Conservation (phyloP, 75 land plant genomes). For the Selaginella moellendorffii region DNA sequence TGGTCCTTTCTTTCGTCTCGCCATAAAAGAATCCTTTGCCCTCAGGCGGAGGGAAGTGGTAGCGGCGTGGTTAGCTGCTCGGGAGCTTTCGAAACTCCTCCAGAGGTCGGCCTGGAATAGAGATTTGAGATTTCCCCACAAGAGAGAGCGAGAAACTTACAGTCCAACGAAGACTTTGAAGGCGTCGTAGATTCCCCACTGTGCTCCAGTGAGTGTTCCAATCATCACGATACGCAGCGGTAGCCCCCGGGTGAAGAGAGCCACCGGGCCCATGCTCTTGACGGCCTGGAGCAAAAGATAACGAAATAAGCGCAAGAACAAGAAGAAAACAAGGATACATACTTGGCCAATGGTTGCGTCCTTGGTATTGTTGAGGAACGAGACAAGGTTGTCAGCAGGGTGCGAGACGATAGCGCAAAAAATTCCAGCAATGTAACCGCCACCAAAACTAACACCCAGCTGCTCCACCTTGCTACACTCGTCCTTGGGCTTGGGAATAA, state of each 20-base stretch:
- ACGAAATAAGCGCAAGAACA: not conserved
- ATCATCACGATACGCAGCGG: slow-evolving; percentile 34
- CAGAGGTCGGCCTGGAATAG: slow-evolving; percentile 14
- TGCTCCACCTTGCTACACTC: slow-evolving; percentile 19
- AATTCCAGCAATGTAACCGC: slow-evolving; percentile 33
- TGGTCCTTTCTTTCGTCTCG: not conserved
- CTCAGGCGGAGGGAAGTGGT: not conserved
- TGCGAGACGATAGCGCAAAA: slow-evolving; percentile 30
- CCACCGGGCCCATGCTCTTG: slow-evolving; percentile 22
- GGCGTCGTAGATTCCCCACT: slow-evolving; percentile 34
- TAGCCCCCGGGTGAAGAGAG: slow-evolving; percentile 33
- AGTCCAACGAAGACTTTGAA: slow-evolving; percentile 28
- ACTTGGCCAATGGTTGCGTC: slow-evolving; percentile 24
- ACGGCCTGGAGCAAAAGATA: slow-evolving; percentile 13
- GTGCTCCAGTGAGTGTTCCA: slow-evolving; percentile 30
- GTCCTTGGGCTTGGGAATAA: slow-evolving; percentile 27
- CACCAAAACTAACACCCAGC: slow-evolving; percentile 29
- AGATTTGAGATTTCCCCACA: not conserved
- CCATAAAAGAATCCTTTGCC: not conserved
- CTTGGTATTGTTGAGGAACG: slow-evolving; percentile 31
- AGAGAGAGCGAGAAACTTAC: slow-evolving; percentile 5
- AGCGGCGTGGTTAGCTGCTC: not conserved
- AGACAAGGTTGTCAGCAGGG: slow-evolving; percentile 37
- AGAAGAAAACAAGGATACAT: not conserved
- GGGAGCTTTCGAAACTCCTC: not conserved